A percentile compares a stretch with the other conserved stretches of the same genome.
phyloP scores from a whole-genome alignment of 441 rosid species.

The Gossypium trilobum region DNA sequence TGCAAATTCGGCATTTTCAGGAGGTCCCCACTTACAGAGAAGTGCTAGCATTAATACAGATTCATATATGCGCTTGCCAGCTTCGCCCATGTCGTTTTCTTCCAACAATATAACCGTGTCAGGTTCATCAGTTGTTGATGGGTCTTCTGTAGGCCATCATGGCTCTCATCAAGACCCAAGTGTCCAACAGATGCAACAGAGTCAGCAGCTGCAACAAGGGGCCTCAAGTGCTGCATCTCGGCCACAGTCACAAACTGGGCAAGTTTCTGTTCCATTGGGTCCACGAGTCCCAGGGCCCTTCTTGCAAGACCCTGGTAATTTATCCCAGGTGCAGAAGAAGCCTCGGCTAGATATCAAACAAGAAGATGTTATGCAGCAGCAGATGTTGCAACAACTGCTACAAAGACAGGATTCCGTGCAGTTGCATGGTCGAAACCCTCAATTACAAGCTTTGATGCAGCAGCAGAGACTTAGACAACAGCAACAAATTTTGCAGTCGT shows the following conservation, averaged over 20 bases:
- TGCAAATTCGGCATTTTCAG: conserved; percentile 89
- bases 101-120: conserved; percentile 85
- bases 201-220: conserved; percentile 48
- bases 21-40: conserved; percentile 85
- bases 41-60: conserved; percentile 93
- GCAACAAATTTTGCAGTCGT: conserved; percentile 66
- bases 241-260: conserved; percentile 57
- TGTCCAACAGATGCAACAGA: conserved; percentile 49
- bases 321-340: conserved; percentile 67
- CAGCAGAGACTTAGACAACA: conserved; percentile 72
- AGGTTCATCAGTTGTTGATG: conserved; percentile 77
- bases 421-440: conserved; percentile 59
- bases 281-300: conserved; percentile 52
- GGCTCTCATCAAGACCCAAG: conserved; percentile 59
- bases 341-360: conserved; percentile 70
- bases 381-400: conserved; percentile 65
- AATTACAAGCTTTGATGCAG: conserved; percentile 60
- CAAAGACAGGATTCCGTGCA: conserved; percentile 82
- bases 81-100: conserved; percentile 84
- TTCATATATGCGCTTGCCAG: conserved; percentile 87
- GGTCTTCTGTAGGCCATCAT: conserved; percentile 69
- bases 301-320: conserved; percentile 56
- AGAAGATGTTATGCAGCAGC: conserved; percentile 84
- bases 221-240: conserved; percentile 69
- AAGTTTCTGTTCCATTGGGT: conserved; percentile 50